Percentiles rank a stretch among this genome's conserved stretches.
These are phyloP conservation scores for Triticum turgidum DNA, from an alignment of 176 grass and related monocot genomes.

Conservation along the genomic window DNA sequence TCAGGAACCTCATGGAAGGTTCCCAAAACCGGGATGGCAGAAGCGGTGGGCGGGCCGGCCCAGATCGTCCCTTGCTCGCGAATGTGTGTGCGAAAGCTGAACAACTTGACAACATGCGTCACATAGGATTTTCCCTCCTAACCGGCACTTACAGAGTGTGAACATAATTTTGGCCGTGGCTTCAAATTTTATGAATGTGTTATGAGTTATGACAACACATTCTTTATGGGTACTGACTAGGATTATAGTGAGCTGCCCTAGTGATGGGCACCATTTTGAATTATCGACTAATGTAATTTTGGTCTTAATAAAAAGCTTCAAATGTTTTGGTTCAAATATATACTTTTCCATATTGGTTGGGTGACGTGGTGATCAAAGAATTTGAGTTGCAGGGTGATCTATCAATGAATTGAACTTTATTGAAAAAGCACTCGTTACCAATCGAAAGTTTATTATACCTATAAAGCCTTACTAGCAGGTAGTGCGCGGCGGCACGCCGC, in stretches of 20 bases:
- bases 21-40: too few relatives aligned
- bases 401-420: neutral
- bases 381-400: neutral
- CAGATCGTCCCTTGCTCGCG: too few relatives aligned
- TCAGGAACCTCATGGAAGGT: too few relatives aligned
- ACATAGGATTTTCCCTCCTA: too few relatives aligned
- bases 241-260: neutral
- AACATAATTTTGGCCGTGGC: neutral
- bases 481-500: too few relatives aligned
- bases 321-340: neutral
- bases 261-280: too few relatives aligned
- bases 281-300: neutral
- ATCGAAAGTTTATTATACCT: neutral
- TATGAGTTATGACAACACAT: constrained; percentile 1
- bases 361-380: neutral
- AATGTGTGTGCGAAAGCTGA: too few relatives aligned
- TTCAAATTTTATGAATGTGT: neutral
- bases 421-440: neutral
- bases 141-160: neutral
- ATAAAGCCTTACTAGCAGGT: neutral
- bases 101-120: too few relatives aligned
- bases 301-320: neutral
- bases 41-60: too few relatives aligned
- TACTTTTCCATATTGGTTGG: neutral
- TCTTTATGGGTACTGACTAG: constrained; percentile 21